Evolutionary conservation across 2,329 filamentous ascomycete species (phyloP).

Genomic region (Curvularia hawaiiensis): DNA sequence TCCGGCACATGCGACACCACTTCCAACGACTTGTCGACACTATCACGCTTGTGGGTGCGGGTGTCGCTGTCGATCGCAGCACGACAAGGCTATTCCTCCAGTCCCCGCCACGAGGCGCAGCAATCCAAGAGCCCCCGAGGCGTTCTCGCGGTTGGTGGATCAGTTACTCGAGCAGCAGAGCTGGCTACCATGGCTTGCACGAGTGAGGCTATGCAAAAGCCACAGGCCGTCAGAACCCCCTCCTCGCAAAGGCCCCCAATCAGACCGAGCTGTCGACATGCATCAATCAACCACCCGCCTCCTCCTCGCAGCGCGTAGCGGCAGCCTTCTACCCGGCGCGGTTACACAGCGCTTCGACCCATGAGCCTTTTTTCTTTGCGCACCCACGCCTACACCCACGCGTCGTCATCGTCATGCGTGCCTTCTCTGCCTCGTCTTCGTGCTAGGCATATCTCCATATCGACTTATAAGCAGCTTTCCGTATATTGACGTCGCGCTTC

Average conservation of each 20-base stretch:
- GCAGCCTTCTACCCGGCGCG: slow-evolving; percentile 26
- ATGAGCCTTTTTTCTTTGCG: slow-evolving; percentile 8
- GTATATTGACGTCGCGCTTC: background rate
- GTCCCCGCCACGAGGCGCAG: slow-evolving; percentile 33
- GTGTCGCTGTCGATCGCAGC: slow-evolving; percentile 20
- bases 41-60: slow-evolving; percentile 13
- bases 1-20: slow-evolving; percentile 28
- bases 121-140: slow-evolving; percentile 17
- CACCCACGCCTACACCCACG: slow-evolving; percentile 10
- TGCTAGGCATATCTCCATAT: slow-evolving; percentile 30
- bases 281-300: slow-evolving; percentile 15
- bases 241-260: slow-evolving; percentile 19
- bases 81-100: slow-evolving; percentile 31
- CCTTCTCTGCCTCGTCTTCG: slow-evolving; percentile 13
- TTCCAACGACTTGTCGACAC: slow-evolving; percentile 15
- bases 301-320: slow-evolving; percentile 13
- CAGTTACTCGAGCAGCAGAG: slow-evolving; percentile 19
- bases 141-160: slow-evolving; percentile 29
- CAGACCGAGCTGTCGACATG: slow-evolving; percentile 29
- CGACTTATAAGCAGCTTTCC: slow-evolving; percentile 14
- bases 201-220: slow-evolving; percentile 37
- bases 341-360: slow-evolving; percentile 11
- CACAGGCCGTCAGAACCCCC: slow-evolving; percentile 29
- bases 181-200: slow-evolving; percentile 21
- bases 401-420: slow-evolving; percentile 22